Conservation (phyloP, 176 grass and related monocot species). For the Metroxylon sagu region DNA sequence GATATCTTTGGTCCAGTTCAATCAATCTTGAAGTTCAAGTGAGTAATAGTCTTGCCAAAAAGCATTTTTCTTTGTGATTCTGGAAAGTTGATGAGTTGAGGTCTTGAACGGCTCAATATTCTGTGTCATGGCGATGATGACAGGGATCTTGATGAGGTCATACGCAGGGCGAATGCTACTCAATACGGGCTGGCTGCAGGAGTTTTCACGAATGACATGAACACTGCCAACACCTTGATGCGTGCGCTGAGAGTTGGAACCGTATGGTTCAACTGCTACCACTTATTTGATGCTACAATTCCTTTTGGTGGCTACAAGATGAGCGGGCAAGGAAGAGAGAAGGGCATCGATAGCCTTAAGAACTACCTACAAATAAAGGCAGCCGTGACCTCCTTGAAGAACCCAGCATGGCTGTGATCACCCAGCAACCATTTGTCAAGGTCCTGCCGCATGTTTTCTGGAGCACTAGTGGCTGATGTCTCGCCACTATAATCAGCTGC, state of each 20-base stretch:
- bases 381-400: slow-evolving; percentile 63
- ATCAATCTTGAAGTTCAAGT: slow-evolving; percentile 96
- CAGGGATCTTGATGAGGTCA: slow-evolving; percentile 64
- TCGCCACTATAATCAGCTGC: no score
- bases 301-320: slow-evolving; percentile 92
- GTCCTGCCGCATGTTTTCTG: no score
- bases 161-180: slow-evolving; percentile 45
- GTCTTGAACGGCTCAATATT: no score
- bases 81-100: no score
- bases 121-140: background rate
- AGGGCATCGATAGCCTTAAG: slow-evolving; percentile 62
- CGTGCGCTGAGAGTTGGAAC: slow-evolving; percentile 58
- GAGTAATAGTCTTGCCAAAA: background rate
- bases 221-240: slow-evolving; percentile 60
- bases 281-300: slow-evolving; percentile 73
- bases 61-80: no score
- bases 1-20: slow-evolving; percentile 98
- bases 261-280: slow-evolving; percentile 83
- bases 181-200: slow-evolving; percentile 69
- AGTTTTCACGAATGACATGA: slow-evolving; percentile 66
- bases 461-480: no score
- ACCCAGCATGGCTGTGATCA: slow-evolving; percentile 64
- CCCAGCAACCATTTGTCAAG: no score
- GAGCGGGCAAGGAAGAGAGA: slow-evolving; percentile 83
- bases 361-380: slow-evolving; percentile 91